Conservation (phyloP, 1,139 yeast genomes). For the Kodamaea derodonti region DNA sequence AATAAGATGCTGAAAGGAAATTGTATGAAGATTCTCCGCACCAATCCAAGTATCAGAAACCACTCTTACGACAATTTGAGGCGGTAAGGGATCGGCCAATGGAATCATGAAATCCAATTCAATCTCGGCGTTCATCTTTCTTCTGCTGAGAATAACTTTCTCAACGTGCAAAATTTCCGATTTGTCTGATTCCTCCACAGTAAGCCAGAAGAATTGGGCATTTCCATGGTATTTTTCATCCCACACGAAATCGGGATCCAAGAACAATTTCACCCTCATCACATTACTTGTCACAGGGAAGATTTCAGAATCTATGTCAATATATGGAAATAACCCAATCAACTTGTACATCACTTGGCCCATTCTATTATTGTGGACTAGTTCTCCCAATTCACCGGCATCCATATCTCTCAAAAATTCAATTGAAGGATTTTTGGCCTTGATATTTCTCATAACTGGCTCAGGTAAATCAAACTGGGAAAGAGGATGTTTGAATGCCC, state of each 20-base stretch:
- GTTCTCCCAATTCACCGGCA: slow-evolving; percentile 76
- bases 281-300: slow-evolving; percentile 89
- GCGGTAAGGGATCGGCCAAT: slow-evolving; percentile 79
- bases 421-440: slow-evolving; percentile 63
- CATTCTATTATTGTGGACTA: slow-evolving; percentile 76
- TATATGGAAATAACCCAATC: slow-evolving; percentile 69
- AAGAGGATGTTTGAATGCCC: slow-evolving; percentile 92
- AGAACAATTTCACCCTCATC: slow-evolving; percentile 67
- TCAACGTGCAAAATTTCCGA: slow-evolving; percentile 78
- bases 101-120: slow-evolving; percentile 93
- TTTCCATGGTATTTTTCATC: slow-evolving; percentile 77
- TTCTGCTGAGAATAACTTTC: slow-evolving; percentile 63
- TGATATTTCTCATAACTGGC: slow-evolving; percentile 58
- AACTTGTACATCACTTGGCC: slow-evolving; percentile 62
- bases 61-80: slow-evolving; percentile 76
- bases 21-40: slow-evolving; percentile 69
- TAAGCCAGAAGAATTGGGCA: slow-evolving; percentile 86
- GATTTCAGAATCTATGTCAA: slow-evolving; percentile 74
- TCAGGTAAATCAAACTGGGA: slow-evolving; percentile 80
- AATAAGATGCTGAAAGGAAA: slow-evolving; percentile 87
- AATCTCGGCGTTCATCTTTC: slow-evolving; percentile 54
- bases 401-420: slow-evolving; percentile 72
- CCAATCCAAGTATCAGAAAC: slow-evolving; percentile 90
- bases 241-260: slow-evolving; percentile 83
- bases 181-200: slow-evolving; percentile 82